Conservation (phyloP, 1,284 basidiomycete species). For the Apiotrichum montevideense region DNA sequence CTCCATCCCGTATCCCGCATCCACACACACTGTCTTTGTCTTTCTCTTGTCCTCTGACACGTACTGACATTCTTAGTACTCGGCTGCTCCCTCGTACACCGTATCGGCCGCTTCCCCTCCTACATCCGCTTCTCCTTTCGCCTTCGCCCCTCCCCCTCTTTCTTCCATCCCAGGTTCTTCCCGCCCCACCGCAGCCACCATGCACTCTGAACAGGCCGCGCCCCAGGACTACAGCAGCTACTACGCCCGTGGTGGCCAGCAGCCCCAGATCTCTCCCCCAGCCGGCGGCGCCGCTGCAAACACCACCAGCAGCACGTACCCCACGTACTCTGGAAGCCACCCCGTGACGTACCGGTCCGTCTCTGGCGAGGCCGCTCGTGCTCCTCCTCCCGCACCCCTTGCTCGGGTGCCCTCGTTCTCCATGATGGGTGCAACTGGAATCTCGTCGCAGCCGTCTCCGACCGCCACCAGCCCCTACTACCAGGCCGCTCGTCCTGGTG, state of each 20-base stretch:
- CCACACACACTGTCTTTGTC: background rate
- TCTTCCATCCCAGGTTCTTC: constrained; percentile 23
- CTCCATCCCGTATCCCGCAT: background rate
- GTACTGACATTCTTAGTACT: background rate
- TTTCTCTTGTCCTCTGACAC: too few relatives aligned
- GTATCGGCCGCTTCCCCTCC: constrained; percentile 21
- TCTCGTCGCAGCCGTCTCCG: constrained; percentile 10
- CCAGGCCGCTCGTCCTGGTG: constrained; percentile 12
- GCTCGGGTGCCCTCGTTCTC: constrained; percentile 11
- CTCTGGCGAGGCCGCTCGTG: constrained; percentile 26
- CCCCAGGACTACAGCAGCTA: constrained; percentile 17
- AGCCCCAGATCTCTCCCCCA: constrained; percentile 2
- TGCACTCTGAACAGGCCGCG: constrained; percentile 29
- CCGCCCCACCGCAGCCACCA: constrained; percentile 16
- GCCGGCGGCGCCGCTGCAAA: constrained; percentile 2
- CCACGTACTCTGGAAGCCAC: constrained; percentile 24
- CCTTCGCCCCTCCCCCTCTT: constrained; percentile 40
- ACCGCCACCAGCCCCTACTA: constrained; percentile 18
- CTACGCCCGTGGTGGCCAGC: constrained; percentile 12
- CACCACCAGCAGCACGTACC: constrained; percentile 15
- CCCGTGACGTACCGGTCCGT: constrained; percentile 37
- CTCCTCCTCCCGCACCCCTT: constrained; percentile 21
- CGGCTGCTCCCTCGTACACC: constrained; percentile 1
- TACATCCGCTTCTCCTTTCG: constrained; percentile 36
- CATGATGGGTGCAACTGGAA: constrained; percentile 1